These are phyloP conservation scores for Ananas comosus DNA, from an alignment of 176 grass and related monocot genomes.

Conservation along the genomic window DNA sequence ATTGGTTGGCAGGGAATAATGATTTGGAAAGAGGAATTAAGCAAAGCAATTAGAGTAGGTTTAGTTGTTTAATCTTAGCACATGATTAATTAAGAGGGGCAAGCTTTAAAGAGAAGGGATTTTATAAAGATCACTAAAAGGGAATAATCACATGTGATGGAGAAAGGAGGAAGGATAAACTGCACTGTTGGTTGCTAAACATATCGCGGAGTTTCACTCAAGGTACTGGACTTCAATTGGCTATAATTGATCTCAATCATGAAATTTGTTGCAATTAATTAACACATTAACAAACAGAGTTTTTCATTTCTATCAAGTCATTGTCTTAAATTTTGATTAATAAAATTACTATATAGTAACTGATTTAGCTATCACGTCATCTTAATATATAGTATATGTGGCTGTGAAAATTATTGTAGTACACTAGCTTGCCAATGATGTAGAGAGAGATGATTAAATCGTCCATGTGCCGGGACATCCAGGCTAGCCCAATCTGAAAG, in stretches of 20 bases:
- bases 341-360: too few species aligned
- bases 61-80: not conserved
- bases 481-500: constrained; percentile 31
- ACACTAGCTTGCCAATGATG: not conserved
- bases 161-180: constrained; percentile 17
- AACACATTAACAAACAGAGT: not conserved
- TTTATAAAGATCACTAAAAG: constrained; percentile 12
- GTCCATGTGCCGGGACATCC: constrained; percentile 20
- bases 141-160: constrained; percentile 25
- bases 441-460: not conserved
- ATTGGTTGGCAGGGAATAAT: not conserved
- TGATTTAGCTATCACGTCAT: too few species aligned
- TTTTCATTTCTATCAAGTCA: too few species aligned
- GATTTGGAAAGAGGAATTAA: not conserved
- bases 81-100: not conserved
- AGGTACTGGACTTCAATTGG: constrained; percentile 7
- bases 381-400: too few species aligned
- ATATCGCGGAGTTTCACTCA: not conserved
- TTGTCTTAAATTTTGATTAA: too few species aligned
- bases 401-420: too few species aligned
- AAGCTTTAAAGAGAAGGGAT: constrained; percentile 17
- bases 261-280: constrained; percentile 3
- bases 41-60: not conserved
- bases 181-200: not conserved
- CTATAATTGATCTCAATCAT: constrained; percentile 1